Evolutionary conservation across 2,329 filamentous ascomycete genomes (phyloP), one percentile per base, ranked within the genome.

Genomic region (Lasiodiplodia hormozganensis): DNA sequence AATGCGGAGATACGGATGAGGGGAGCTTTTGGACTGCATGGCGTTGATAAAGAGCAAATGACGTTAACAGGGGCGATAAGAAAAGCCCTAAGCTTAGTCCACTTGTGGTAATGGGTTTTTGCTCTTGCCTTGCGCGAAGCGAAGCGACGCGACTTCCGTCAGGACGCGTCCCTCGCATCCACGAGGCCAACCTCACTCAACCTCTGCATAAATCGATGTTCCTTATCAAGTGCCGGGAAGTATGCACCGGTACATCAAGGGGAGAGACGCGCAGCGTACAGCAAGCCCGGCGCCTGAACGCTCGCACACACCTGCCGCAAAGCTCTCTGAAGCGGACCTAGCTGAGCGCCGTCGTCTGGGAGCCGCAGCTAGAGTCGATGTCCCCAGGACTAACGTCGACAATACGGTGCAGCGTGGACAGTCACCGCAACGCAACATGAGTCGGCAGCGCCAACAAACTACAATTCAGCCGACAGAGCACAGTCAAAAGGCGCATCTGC

Each of bases 11-110:
- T n/a, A 38, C 60, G 60, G 60, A 64, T n/a, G 60, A 64, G n/a
- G 31, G 47, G 23, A 70, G 74, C 52, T 34, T 58, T 60, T 52
- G 28, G 40, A 49, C 14, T 31, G 23, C 34, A 38, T 16, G 28
- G 34, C 28, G 21, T 54, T 40, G 62, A 65, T 56, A 65, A 52
- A 54, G 51, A 4, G 11, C n/a, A 28, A 11, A 62, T 52, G 53
- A 60, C 47, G 54, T 68, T 60, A 28, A 23, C 23, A 16, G n/a
- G 49, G 23, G 49, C 62, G 62, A 65, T 65, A 65, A 56, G 51
- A 31, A 28, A 23, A 23, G 25, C 21, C n/a, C 57, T 47, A 16
- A 8, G 34, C 16, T 51, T 65, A 54, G 21, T 7, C 36, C 34
- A 2, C 1, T 54, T 65, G 2, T 1, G 31, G 49, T n/a, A 36